Percentiles rank a stretch among this genome's conserved stretches.
These are phyloP conservation scores for Capsicum chinense DNA, from an alignment of 257 asterid species.

Conservation along the genomic window DNA sequence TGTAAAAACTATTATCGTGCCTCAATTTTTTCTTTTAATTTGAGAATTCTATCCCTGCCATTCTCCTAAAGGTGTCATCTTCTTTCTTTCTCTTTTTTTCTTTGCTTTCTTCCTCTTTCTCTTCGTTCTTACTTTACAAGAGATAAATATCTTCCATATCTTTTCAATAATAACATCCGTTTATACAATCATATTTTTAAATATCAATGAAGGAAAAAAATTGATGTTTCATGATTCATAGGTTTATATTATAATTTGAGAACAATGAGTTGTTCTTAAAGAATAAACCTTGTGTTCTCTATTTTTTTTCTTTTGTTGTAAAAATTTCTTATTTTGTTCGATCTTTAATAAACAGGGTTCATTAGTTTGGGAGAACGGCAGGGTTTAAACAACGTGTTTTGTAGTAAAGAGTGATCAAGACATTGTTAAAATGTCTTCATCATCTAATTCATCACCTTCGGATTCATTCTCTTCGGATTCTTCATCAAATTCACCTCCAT, in stretches of 20 bases:
- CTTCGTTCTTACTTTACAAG: neutral
- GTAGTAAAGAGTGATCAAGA: neutral
- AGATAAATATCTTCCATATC: neutral
- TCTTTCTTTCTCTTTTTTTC: neutral
- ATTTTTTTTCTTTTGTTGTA: neutral
- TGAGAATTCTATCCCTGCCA: slow-evolving; percentile 51
- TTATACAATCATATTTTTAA: neutral
- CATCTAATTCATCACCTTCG: slow-evolving; percentile 24
- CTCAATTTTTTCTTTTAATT: slow-evolving; percentile 40
- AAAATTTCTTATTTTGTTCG: neutral
- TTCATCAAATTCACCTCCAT: slow-evolving; percentile 23
- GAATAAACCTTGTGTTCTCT: neutral
- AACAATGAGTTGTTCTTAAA: neutral
- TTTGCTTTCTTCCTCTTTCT: neutral
- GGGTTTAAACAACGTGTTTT: slow-evolving; percentile 15
- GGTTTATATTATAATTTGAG: neutral
- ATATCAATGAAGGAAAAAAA: neutral
- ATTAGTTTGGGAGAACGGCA: slow-evolving; percentile 28
- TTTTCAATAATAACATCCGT: neutral
- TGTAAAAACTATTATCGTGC: slow-evolving; percentile 46
- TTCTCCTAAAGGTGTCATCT: slow-evolving; percentile 45
- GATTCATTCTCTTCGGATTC: slow-evolving; percentile 21
- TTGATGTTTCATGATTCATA: neutral
- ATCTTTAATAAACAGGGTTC: slow-evolving; percentile 19
- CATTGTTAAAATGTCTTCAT: slow-evolving; percentile 22